Evolutionary conservation across 306 rosid genomes (phyloP).

Genomic region (Gynostemma pentaphyllum): DNA sequence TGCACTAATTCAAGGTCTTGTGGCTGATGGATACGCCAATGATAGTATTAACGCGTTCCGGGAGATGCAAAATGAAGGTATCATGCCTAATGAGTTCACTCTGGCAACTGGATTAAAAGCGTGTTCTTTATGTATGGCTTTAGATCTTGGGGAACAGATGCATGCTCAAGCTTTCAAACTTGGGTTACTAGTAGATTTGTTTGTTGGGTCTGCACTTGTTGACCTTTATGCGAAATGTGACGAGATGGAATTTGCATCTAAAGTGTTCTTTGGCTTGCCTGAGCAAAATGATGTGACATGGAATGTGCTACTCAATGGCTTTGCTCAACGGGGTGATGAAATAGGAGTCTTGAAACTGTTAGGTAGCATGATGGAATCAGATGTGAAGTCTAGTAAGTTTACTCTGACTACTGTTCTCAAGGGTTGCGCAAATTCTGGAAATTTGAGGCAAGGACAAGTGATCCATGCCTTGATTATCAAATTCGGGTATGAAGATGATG

Average conservation of each 20-base stretch:
- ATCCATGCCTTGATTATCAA: constrained; percentile 21
- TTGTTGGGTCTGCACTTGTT: constrained; percentile 27
- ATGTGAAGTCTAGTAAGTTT: constrained; percentile 19
- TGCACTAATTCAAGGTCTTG: constrained; percentile 24
- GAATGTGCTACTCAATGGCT: constrained; percentile 33
- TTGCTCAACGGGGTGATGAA: constrained; percentile 22
- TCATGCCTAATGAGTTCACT: constrained; percentile 26
- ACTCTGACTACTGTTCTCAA: constrained; percentile 25
- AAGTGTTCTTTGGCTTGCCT: constrained; percentile 23
- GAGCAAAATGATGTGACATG: constrained; percentile 30
- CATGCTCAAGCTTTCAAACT: constrained; percentile 28
- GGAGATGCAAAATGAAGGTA: constrained; percentile 33
- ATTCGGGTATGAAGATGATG: constrained; percentile 20
- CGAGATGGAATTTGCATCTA: constrained; percentile 24
- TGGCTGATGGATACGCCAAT: constrained; percentile 15
- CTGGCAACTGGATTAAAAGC: constrained; percentile 30
- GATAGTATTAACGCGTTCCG: constrained; percentile 15
- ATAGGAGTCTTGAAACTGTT: constrained; percentile 18
- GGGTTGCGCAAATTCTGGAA: constrained; percentile 22
- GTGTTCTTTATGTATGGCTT: constrained; percentile 17
- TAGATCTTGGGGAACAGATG: constrained; percentile 28
- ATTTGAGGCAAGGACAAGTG: constrained; percentile 19
- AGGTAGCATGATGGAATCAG: constrained; percentile 17
- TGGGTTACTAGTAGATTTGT: constrained; percentile 18
- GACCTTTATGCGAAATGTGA: constrained; percentile 30